Evolutionary conservation across 805 yeast species (phyloP).

Genomic region (Candida boleticola): DNA sequence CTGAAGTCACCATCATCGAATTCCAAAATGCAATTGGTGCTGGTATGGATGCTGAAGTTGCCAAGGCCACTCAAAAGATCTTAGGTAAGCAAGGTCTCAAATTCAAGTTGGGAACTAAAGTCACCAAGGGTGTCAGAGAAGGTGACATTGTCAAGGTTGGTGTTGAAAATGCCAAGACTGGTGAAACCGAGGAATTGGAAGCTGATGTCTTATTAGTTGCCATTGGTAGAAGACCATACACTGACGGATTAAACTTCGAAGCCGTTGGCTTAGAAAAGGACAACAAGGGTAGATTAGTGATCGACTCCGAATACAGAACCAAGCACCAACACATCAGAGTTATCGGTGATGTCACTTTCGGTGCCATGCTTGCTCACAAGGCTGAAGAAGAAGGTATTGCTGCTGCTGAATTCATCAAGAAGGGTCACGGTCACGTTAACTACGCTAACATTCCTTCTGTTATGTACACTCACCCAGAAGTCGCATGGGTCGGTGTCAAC

Average conservation of each 20-base stretch:
- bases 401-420: slow-evolving; percentile 90
- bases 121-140: slow-evolving; percentile 77
- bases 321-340: slow-evolving; percentile 92
- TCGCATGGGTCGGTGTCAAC: slow-evolving; percentile 98
- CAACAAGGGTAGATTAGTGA: slow-evolving; percentile 88
- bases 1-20: slow-evolving; percentile 93
- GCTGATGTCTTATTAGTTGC: slow-evolving; percentile 95
- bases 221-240: slow-evolving; percentile 98
- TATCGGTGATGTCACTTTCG: slow-evolving; percentile 97
- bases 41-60: slow-evolving; percentile 95
- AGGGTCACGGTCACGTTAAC: slow-evolving; percentile 97
- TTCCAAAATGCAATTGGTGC: slow-evolving; percentile 92
- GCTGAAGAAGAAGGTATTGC: slow-evolving; percentile 99
- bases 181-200: slow-evolving; percentile 73
- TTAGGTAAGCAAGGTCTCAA: slow-evolving; percentile 93
- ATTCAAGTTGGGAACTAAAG: slow-evolving; percentile 91
- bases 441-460: slow-evolving; percentile 97
- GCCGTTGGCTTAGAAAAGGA: slow-evolving; percentile 87
- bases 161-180: slow-evolving; percentile 85
- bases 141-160: slow-evolving; percentile 87
- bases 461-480: slow-evolving; percentile 99
- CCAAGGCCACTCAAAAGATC: slow-evolving; percentile 85
- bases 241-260: slow-evolving; percentile 86
- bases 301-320: slow-evolving; percentile 91
- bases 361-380: slow-evolving; percentile 99